These are phyloP conservation scores for Diaporthe ampelina DNA, from an alignment of 2,329 filamentous ascomycete genomes.

Conservation along the genomic window DNA sequence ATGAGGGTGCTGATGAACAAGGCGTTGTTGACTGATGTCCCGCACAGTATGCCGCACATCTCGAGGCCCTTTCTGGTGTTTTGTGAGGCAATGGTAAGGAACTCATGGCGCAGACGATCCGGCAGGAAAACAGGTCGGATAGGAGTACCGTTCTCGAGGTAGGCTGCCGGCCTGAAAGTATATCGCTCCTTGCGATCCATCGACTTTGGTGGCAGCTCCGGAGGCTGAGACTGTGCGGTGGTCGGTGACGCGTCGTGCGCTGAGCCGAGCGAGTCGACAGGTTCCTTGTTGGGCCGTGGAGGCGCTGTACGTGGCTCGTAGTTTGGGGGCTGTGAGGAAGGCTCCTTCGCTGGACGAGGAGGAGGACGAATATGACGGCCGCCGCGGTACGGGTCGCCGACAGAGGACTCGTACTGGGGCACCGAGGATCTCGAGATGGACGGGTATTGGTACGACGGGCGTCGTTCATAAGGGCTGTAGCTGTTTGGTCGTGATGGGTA, in stretches of 20 bases:
- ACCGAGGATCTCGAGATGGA: conserved; percentile 67
- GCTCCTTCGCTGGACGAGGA: conserved; percentile 50
- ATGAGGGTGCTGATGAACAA: conserved; percentile 91
- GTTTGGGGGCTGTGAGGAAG: conserved; percentile 29
- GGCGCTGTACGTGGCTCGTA: conserved; percentile 48
- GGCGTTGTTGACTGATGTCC: conserved; percentile 91
- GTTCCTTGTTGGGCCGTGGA: conserved; percentile 56
- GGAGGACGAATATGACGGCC: conserved; percentile 11
- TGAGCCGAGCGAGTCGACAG: conserved; percentile 28
- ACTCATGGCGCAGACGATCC: conserved; percentile 77
- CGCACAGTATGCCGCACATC: conserved; percentile 95
- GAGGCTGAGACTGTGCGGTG: conserved; percentile 6
- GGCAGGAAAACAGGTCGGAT: conserved; percentile 92
- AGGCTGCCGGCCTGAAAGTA: conserved; percentile 87
- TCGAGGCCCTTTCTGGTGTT: conserved; percentile 90
- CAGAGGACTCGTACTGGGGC: conserved; percentile 57
- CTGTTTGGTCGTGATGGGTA: conserved; percentile 8
- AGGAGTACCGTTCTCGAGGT: conserved; percentile 89
- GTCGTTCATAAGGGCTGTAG: conserved; percentile 32
- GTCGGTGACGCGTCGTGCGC: conserved; percentile 30
- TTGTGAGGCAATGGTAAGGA: conserved; percentile 78
- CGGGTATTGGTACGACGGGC: conserved; percentile 66
- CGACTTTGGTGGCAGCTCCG: conserved; percentile 51
- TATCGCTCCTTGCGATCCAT: conserved; percentile 69
- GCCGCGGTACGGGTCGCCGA: conserved; percentile 14